phyloP scores from a whole-genome alignment of 2,329 filamentous ascomycete genomes.

The Aspergillus luchuensis region DNA sequence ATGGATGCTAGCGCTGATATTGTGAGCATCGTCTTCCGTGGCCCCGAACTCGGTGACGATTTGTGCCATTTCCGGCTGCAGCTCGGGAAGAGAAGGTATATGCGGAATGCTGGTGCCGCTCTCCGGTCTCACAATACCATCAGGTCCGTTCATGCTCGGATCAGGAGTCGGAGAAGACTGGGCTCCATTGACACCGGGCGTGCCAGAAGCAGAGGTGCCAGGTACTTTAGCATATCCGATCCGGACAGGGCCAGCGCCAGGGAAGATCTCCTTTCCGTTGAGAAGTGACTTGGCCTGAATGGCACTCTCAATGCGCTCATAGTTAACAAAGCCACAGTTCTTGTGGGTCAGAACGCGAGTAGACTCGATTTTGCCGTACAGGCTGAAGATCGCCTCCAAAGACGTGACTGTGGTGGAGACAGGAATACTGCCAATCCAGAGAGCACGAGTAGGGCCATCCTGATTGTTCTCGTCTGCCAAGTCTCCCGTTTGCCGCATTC shows the following conservation, averaged over 20 bases:
- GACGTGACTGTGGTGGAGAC: slow-evolving; percentile 96
- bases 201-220: slow-evolving; percentile 74
- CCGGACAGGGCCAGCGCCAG: slow-evolving; percentile 87
- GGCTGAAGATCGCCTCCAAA: slow-evolving; percentile 89
- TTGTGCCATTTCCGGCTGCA: slow-evolving; percentile 77
- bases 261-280: slow-evolving; percentile 98
- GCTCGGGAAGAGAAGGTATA: slow-evolving; percentile 72
- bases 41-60: slow-evolving; percentile 91
- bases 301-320: slow-evolving; percentile 86
- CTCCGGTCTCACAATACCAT: slow-evolving; percentile 34
- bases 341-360: slow-evolving; percentile 95
- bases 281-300: slow-evolving; percentile 83
- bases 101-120: slow-evolving; percentile 47
- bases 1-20: slow-evolving; percentile 73
- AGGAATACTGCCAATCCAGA: slow-evolving; percentile 97
- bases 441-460: slow-evolving; percentile 85
- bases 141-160: slow-evolving; percentile 58
- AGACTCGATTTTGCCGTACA: slow-evolving; percentile 88
- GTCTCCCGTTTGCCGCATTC: slow-evolving; percentile 65
- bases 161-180: slow-evolving; percentile 91
- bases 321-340: slow-evolving; percentile 99
- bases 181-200: slow-evolving; percentile 83
- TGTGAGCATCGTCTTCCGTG: slow-evolving; percentile 71
- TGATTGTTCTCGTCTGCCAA: slow-evolving; percentile 75
- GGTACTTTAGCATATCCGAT: slow-evolving; percentile 98